Percentiles rank a stretch among this genome's conserved stretches.
These are phyloP conservation scores for Trichosanthes truncata DNA, from an alignment of 306 rosid species.

Conservation along the genomic window DNA sequence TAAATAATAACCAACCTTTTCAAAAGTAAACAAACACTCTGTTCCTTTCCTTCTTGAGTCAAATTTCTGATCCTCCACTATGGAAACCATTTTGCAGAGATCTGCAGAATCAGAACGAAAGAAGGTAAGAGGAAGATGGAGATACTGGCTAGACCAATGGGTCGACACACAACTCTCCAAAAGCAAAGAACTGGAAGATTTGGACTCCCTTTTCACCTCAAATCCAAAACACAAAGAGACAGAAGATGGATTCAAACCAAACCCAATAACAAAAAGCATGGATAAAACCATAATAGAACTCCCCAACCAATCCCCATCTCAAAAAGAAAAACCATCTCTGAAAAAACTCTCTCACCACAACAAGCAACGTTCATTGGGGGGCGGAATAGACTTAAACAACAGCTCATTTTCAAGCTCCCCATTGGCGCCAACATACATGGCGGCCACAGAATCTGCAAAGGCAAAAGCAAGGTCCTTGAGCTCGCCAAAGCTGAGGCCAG, in stretches of 20 bases:
- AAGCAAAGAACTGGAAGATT: slow-evolving; percentile 86
- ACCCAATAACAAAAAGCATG: slow-evolving; percentile 28
- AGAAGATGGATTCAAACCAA: slow-evolving; percentile 18
- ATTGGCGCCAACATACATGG: slow-evolving; percentile 80
- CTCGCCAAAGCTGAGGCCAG: slow-evolving; percentile 58
- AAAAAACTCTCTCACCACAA: slow-evolving; percentile 39
- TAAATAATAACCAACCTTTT: slow-evolving; percentile 18
- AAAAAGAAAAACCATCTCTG: slow-evolving; percentile 14
- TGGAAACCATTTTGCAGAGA: slow-evolving; percentile 30
- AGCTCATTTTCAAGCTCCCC: slow-evolving; percentile 55
- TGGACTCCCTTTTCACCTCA: slow-evolving; percentile 48
- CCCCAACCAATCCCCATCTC: slow-evolving; percentile 49
- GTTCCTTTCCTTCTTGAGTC: background rate
- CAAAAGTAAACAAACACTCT: background rate
- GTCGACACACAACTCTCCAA: slow-evolving; percentile 86
- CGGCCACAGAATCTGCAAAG: slow-evolving; percentile 83
- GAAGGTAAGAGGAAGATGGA: slow-evolving; percentile 77
- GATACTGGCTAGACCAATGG: slow-evolving; percentile 94
- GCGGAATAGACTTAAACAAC: slow-evolving; percentile 23
- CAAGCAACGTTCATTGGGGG: slow-evolving; percentile 54
- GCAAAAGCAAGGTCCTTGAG: slow-evolving; percentile 62
- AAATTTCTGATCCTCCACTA: slow-evolving; percentile 10
- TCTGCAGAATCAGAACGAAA: slow-evolving; percentile 81
- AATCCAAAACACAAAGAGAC: slow-evolving; percentile 29
- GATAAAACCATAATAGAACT: slow-evolving; percentile 24